Evolutionary conservation across 805 yeast species (phyloP).

Genomic region (Komagataella populi): DNA sequence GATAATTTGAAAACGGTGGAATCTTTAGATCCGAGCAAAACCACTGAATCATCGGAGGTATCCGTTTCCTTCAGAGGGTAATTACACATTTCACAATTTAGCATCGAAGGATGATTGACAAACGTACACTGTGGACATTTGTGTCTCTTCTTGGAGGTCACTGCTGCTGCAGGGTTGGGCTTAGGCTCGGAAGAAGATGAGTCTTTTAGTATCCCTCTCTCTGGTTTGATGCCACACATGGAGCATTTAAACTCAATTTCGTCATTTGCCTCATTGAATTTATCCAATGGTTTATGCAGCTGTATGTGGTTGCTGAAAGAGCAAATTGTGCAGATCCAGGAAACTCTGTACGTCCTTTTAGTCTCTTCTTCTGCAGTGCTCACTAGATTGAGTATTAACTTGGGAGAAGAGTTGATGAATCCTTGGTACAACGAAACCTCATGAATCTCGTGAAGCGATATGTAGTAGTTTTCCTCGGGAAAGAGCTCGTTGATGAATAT

Average conservation of each 20-base stretch:
- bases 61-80: constrained; percentile 20
- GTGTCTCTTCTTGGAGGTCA: constrained; percentile 14
- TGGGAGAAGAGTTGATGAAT: constrained; percentile 69
- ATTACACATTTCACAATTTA: constrained; percentile 83
- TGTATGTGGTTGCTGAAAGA: not conserved
- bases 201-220: constrained; percentile 12
- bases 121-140: constrained; percentile 46
- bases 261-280: constrained; percentile 5
- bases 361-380: constrained; percentile 6
- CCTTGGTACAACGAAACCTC: constrained; percentile 23
- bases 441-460: constrained; percentile 10
- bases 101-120: constrained; percentile 66
- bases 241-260: constrained; percentile 29
- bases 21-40: constrained; percentile 8
- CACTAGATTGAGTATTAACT: constrained; percentile 27
- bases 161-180: not conserved
- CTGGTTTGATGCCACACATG: constrained; percentile 46
- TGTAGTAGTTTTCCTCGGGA: constrained; percentile 4
- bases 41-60: not conserved
- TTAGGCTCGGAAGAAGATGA: not conserved
- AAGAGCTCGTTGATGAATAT: constrained; percentile 44
- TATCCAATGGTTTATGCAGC: not conserved
- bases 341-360: not conserved
- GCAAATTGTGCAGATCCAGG: constrained; percentile 1
- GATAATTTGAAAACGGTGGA: constrained; percentile 42